Percentiles rank a stretch among this genome's conserved stretches.
phyloP scores from a whole-genome alignment of 495 filamentous ascomycete species.

The Xylaria telfairii region DNA sequence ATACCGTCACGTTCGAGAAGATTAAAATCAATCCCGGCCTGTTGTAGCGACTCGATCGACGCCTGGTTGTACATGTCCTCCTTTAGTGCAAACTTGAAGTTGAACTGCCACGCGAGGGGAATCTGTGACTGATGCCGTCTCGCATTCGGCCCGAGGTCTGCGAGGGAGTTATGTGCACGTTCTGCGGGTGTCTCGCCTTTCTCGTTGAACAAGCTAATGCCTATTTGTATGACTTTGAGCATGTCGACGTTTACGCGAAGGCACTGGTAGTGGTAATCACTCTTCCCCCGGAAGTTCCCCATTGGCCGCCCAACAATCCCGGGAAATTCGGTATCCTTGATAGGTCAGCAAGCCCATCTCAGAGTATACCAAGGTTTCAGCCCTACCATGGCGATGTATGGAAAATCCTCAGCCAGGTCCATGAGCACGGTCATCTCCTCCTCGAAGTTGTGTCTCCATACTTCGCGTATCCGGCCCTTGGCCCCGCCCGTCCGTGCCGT shows the following conservation, averaged over 20 bases:
- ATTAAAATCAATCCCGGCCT: slow-evolving; percentile 86
- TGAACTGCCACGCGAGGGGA: slow-evolving; percentile 97
- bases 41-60: slow-evolving; percentile 85
- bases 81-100: slow-evolving; percentile 93
- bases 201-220: slow-evolving; percentile 87
- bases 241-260: slow-evolving; percentile 96
- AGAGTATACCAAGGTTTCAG: slow-evolving; percentile 12
- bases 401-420: slow-evolving; percentile 83
- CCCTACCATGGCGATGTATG: slow-evolving; percentile 93
- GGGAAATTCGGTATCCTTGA: slow-evolving; percentile 95
- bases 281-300: slow-evolving; percentile 89
- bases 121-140: slow-evolving; percentile 64
- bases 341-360: slow-evolving; percentile 33
- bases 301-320: slow-evolving; percentile 95
- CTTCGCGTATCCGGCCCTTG: slow-evolving; percentile 85
- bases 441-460: slow-evolving; percentile 90
- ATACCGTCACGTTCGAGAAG: slow-evolving; percentile 88
- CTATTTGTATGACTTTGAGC: slow-evolving; percentile 94
- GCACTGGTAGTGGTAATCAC: slow-evolving; percentile 98
- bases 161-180: slow-evolving; percentile 61
- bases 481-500: slow-evolving; percentile 49
- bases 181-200: slow-evolving; percentile 84
- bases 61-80: slow-evolving; percentile 96
- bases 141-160: slow-evolving; percentile 45
- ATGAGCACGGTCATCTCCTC: slow-evolving; percentile 85